Conservation (phyloP, 2,329 filamentous ascomycete species). For the Diaporthe eres region DNA sequence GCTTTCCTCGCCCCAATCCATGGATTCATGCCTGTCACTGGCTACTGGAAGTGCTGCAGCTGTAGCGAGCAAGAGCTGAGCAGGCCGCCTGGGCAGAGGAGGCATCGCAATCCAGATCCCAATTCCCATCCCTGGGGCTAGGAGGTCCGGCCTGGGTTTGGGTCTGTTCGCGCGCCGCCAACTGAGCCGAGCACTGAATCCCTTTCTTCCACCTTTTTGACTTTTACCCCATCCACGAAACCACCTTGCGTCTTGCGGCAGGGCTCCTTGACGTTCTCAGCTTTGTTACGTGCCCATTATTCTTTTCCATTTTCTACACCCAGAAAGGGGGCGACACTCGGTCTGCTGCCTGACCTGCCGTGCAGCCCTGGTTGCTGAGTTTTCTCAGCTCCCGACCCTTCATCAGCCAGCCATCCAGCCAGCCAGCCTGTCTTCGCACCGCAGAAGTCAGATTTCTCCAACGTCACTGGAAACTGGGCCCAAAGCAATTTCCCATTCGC, state of each 20-base stretch:
- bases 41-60: constrained; percentile 5
- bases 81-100: background rate
- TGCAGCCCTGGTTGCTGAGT: constrained; percentile 27
- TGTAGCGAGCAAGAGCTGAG: background rate
- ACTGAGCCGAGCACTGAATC: constrained; percentile 27
- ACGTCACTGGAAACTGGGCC: constrained; percentile 26
- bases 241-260: constrained; percentile 28
- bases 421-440: constrained; percentile 16
- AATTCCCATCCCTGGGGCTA: constrained; percentile 33
- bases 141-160: constrained; percentile 4
- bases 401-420: constrained; percentile 13
- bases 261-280: constrained; percentile 28
- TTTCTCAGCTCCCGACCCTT: constrained; percentile 27
- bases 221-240: constrained; percentile 34
- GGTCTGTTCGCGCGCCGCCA: constrained; percentile 29
- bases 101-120: constrained; percentile 21
- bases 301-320: constrained; percentile 23
- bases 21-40: constrained; percentile 15
- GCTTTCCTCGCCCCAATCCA: constrained; percentile 7
- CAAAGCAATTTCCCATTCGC: constrained; percentile 38
- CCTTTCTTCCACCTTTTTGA: constrained; percentile 35
- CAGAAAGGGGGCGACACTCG: constrained; percentile 16
- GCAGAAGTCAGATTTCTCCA: constrained; percentile 31
- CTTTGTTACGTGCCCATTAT: constrained; percentile 33
- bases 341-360: constrained; percentile 27